A percentile compares a stretch with the other conserved stretches of the same genome.
These are phyloP conservation scores for Populus euphratica DNA, from an alignment of 345 rosid genomes.

Conservation along the genomic window DNA sequence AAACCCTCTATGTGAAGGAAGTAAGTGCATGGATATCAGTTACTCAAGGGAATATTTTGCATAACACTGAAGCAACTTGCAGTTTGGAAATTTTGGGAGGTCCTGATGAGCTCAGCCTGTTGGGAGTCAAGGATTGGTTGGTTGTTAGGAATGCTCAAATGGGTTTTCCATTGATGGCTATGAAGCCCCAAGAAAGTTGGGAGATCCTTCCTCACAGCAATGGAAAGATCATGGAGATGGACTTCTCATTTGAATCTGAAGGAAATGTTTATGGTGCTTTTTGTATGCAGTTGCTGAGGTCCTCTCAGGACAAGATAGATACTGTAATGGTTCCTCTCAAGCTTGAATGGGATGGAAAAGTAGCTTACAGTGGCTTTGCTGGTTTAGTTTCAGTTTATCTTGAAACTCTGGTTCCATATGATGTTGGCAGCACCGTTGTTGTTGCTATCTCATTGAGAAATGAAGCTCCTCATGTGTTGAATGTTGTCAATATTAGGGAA, in stretches of 20 bases:
- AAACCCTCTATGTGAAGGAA: conserved; percentile 47
- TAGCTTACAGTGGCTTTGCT: conserved; percentile 18
- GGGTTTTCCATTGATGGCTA: conserved; percentile 44
- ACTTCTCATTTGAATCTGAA: conserved; percentile 44
- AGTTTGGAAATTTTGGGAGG: conserved; percentile 23
- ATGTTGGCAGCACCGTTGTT: conserved; percentile 25
- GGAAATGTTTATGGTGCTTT: conserved; percentile 48
- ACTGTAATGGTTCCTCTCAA: conserved; percentile 54
- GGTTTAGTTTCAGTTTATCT: conserved; percentile 33
- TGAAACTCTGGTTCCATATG: conserved; percentile 36
- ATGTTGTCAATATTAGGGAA: conserved; percentile 37
- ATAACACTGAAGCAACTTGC: conserved; percentile 51
- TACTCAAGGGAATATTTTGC: conserved; percentile 46
- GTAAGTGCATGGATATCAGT: conserved; percentile 51
- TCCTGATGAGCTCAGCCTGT: conserved; percentile 22
- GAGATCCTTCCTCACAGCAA: conserved; percentile 40
- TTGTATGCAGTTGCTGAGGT: conserved; percentile 47
- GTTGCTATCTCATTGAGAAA: conserved; percentile 53
- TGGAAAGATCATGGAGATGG: conserved; percentile 47
- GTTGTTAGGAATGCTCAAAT: conserved; percentile 34
- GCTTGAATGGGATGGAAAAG: conserved; percentile 36
- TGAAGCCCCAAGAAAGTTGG: conserved; percentile 52
- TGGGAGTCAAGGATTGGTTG: conserved; percentile 49
- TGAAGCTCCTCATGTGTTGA: conserved; percentile 37
- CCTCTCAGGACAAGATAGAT: conserved; percentile 43